These are phyloP conservation scores for Penicillium capsulatum DNA, from an alignment of 2,329 filamentous ascomycete genomes.

Conservation along the genomic window DNA sequence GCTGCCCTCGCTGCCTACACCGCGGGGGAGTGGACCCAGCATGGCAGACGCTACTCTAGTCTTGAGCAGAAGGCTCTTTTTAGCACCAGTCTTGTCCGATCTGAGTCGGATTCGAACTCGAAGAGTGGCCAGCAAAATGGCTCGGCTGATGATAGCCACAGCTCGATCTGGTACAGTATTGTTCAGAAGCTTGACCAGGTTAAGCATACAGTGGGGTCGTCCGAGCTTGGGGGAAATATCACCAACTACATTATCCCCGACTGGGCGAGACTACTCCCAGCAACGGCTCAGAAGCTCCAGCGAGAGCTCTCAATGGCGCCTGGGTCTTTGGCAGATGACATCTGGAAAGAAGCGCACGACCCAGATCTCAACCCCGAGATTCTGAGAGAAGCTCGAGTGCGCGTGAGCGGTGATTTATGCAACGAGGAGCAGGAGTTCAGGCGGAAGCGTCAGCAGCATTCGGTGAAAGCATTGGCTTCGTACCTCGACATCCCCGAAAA, in stretches of 20 bases:
- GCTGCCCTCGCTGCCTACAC: conserved; percentile 30
- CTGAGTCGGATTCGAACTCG: conserved; percentile 13
- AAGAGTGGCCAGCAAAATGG: not conserved
- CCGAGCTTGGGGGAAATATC: conserved; percentile 51
- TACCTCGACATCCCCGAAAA: conserved; percentile 75
- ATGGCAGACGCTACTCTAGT: conserved; percentile 17
- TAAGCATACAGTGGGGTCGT: conserved; percentile 38
- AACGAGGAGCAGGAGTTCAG: conserved; percentile 76
- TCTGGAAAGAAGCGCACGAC: conserved; percentile 89
- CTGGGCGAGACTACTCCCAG: conserved; percentile 75
- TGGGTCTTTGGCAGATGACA: conserved; percentile 83
- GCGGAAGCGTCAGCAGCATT: conserved; percentile 62
- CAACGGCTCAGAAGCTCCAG: conserved; percentile 76
- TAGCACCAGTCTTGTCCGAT: conserved; percentile 19
- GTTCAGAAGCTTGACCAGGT: conserved; percentile 44
- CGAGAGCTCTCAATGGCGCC: conserved; percentile 81
- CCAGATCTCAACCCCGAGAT: conserved; percentile 83
- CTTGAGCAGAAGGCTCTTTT: conserved; percentile 19
- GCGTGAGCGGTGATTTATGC: conserved; percentile 77
- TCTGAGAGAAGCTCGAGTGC: conserved; percentile 70
- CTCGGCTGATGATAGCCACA: conserved; percentile 22
- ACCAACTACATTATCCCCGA: conserved; percentile 71
- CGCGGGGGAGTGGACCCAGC: conserved; percentile 25
- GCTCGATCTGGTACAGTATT: conserved; percentile 48
- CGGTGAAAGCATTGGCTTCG: conserved; percentile 68